Percentiles rank a stretch among this genome's conserved stretches.
Conservation (phyloP, 164 flowering plant species). For the Buxus sempervirens region DNA sequence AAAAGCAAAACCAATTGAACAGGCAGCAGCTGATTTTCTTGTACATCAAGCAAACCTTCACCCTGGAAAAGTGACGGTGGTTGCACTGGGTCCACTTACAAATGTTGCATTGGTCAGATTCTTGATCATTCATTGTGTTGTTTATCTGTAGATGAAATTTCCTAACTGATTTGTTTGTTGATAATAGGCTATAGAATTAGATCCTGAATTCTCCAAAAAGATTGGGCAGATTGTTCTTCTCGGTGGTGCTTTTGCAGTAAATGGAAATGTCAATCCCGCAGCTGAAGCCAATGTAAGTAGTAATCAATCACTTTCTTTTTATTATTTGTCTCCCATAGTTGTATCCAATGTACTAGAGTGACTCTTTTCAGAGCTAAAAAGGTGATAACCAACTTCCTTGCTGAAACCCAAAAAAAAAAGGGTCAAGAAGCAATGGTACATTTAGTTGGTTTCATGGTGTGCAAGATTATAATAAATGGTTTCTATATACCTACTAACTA, state of each 20-base stretch:
- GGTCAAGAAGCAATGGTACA: no score
- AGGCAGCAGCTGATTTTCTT: conserved; percentile 69
- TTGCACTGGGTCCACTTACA: conserved; percentile 91
- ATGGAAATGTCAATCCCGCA: conserved; percentile 98
- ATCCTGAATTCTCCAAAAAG: conserved; percentile 72
- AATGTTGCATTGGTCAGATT: conserved; percentile 79
- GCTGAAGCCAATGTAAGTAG: conserved; percentile 88
- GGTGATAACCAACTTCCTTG: no score
- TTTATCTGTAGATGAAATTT: neutral
- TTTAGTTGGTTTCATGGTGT: neutral
- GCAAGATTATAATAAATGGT: neutral
- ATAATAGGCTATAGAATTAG: conserved; percentile 69
- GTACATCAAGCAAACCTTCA: conserved; percentile 57
- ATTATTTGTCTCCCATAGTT: neutral
- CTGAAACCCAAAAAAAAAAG: no score
- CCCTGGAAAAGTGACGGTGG: conserved; percentile 83
- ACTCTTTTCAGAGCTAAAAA: no score
- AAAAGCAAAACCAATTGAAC: conserved; percentile 55
- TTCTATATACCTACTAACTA: neutral
- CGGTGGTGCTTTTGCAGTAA: conserved; percentile 93
- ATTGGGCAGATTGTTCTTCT: conserved; percentile 74
- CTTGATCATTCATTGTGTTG: neutral
- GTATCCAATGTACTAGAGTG: neutral
- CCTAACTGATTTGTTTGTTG: neutral
- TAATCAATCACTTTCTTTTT: neutral